A percentile compares a stretch with the other conserved stretches of the same genome.
These are phyloP conservation scores for Cercospora beticola DNA, from an alignment of 2,329 filamentous ascomycete genomes.

Conservation along the genomic window DNA sequence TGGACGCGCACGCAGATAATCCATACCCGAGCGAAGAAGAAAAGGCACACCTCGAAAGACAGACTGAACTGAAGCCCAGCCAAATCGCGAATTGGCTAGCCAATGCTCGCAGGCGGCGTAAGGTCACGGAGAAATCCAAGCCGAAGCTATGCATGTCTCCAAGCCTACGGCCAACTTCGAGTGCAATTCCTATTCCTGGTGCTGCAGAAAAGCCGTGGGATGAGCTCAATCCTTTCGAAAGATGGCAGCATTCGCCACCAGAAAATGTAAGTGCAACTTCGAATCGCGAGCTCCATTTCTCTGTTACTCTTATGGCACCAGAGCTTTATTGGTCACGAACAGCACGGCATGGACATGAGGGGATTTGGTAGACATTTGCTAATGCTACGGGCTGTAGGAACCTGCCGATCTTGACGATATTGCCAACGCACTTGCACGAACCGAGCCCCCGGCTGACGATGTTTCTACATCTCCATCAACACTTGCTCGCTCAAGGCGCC, in stretches of 20 bases:
- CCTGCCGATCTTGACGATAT: slow-evolving; percentile 65
- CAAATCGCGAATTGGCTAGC: slow-evolving; percentile 93
- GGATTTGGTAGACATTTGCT: background rate
- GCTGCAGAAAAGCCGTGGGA: slow-evolving; percentile 36
- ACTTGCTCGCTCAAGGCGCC: slow-evolving; percentile 31
- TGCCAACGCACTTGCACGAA: slow-evolving; percentile 55
- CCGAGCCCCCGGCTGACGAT: slow-evolving; percentile 31
- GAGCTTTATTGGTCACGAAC: too few relatives aligned
- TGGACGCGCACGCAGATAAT: slow-evolving; percentile 73
- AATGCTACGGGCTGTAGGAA: slow-evolving; percentile 42
- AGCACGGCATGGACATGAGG: background rate
- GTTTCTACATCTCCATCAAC: slow-evolving; percentile 35
- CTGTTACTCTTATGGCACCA: background rate
- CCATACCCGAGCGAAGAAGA: slow-evolving; percentile 88
- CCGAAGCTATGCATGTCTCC: slow-evolving; percentile 55
- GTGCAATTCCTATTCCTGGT: slow-evolving; percentile 73
- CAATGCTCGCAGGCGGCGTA: slow-evolving; percentile 80
- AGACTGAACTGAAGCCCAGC: slow-evolving; percentile 76
- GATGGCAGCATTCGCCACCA: slow-evolving; percentile 68
- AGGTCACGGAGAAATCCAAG: slow-evolving; percentile 58
- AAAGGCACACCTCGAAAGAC: slow-evolving; percentile 73
- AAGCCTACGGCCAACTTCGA: slow-evolving; percentile 60
- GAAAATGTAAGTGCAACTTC: slow-evolving; percentile 49
- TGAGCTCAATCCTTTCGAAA: slow-evolving; percentile 63
- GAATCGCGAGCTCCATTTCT: background rate